Base-by-base conservation (phyloP, 2,329 filamentous ascomycete genomes). In the Neopestalotiopsis sp. region DNA sequence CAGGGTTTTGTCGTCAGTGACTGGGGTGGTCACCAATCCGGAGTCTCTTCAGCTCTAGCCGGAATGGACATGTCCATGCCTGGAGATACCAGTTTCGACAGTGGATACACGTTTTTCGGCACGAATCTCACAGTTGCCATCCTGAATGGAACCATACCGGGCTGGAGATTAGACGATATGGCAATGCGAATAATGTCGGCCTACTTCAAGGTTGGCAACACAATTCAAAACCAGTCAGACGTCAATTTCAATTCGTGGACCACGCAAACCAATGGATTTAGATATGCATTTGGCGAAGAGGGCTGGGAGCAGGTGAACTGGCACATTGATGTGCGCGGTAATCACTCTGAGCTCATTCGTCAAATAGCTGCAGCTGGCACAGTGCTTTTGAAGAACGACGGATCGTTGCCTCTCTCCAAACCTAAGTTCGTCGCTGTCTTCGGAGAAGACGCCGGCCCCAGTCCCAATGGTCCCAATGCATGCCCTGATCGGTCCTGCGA, bases 151-250 rank as follows among this genome's bases (percentile, higher is more conserved):
- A 94, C 93, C 1, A 86, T 98, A 0, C 93, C 94, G 0, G 83
- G 95, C 73, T 89, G 91, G 10, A 87, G 95, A 10, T 80, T 97
- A 32, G 92, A 97, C 73, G 94, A 98, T 76, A 96, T 97, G 92
- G 92, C 89, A 0, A 92, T 93, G 1, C 89, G 94, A 13, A 88
- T 97, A 70, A 91, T 97, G 1, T 94, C 94, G 0, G 86, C 94
- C 0, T 97, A 94, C 93, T 97, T 96, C 77, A 91, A 95, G 77
- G 82, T 95, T 57, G 91, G 92, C 2, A 91, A 97, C 34, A 38
- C 34, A 77, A 92, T 95, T 76, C 84, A 92, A 4, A 84, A 89
- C 53, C 80, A 90, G 28, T 82, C 94, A 57, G 89, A 93, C 9
- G 34, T 38, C 34, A 38, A 38, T 38, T 38, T 38, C 34, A 38